These are phyloP conservation scores for Hypomontagnella monticulosa DNA, from an alignment of 495 filamentous ascomycete genomes.

Conservation along the genomic window DNA sequence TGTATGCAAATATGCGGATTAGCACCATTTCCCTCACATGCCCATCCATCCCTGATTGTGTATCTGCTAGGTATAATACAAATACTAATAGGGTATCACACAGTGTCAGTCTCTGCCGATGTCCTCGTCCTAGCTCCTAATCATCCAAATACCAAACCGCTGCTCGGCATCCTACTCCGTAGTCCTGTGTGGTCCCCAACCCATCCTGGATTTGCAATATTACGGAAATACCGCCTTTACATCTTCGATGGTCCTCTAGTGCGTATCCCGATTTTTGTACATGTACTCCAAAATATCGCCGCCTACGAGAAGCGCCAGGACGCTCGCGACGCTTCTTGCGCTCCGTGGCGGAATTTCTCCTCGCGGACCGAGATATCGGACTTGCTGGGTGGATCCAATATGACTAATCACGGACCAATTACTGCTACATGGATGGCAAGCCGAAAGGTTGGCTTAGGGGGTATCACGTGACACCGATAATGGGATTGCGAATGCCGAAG, in stretches of 20 bases:
- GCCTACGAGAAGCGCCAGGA: conserved; percentile 47
- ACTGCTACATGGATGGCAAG: no score
- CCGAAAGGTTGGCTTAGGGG: no score
- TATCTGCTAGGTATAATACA: no score
- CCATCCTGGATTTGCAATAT: conserved; percentile 14
- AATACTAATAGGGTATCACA: no score
- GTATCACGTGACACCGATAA: no score
- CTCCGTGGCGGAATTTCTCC: conserved; percentile 41
- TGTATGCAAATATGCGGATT: no score
- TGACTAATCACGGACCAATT: no score
- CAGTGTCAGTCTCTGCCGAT: no score
- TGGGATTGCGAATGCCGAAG: no score
- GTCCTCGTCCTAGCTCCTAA: background rate
- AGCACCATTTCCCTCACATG: no score
- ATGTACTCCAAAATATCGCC: conserved; percentile 34
- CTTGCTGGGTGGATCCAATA: background rate
- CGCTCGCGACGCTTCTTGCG: conserved; percentile 46
- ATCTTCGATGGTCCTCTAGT: conserved; percentile 6
- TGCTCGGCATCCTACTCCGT: background rate
- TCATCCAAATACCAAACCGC: conserved; percentile 15
- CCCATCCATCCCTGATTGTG: no score
- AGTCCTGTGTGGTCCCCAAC: conserved; percentile 8
- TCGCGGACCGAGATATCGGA: conserved; percentile 3
- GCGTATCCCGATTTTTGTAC: conserved; percentile 12
- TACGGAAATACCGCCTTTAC: conserved; percentile 2